These are phyloP conservation scores for Apophysomyces sp. DNA, from an alignment of 371 early-diverging fungal species.

Conservation along the genomic window DNA sequence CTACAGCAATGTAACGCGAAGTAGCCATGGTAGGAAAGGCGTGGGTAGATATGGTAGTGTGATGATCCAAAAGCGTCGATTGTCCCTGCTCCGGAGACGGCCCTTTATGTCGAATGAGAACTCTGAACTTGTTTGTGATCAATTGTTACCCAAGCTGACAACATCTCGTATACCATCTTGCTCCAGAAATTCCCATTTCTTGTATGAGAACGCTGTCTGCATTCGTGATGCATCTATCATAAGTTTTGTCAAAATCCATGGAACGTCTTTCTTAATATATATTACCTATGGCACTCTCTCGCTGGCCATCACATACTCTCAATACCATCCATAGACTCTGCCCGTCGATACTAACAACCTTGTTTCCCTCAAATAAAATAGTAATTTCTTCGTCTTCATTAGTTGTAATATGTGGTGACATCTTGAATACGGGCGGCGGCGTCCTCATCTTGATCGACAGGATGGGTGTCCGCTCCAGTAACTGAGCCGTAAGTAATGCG, in stretches of 20 bases:
- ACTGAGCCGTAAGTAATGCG: slow-evolving; percentile 53
- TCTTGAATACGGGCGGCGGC: slow-evolving; percentile 40
- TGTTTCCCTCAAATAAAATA: slow-evolving; percentile 48
- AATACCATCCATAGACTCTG: slow-evolving; percentile 64
- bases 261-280: background rate
- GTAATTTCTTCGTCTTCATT: slow-evolving; percentile 65
- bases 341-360: slow-evolving; percentile 60
- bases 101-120: no score
- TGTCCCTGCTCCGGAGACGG: slow-evolving; percentile 24
- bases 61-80: slow-evolving; percentile 17
- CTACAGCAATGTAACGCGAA: slow-evolving; percentile 57
- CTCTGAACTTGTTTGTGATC: no score
- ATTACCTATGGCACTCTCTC: slow-evolving; percentile 30
- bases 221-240: slow-evolving; percentile 40
- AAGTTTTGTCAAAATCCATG: background rate
- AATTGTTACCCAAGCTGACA: slow-evolving; percentile 53
- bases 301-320: slow-evolving; percentile 51
- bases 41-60: slow-evolving; percentile 24
- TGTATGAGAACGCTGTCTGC: slow-evolving; percentile 57
- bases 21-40: slow-evolving; percentile 43
- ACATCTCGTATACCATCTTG: slow-evolving; percentile 54
- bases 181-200: slow-evolving; percentile 58
- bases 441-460: slow-evolving; percentile 53
- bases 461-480: slow-evolving; percentile 52
- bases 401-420: slow-evolving; percentile 10